These are phyloP conservation scores for Pachyrhizus erosus DNA, from an alignment of 306 rosid genomes.

Conservation along the genomic window DNA sequence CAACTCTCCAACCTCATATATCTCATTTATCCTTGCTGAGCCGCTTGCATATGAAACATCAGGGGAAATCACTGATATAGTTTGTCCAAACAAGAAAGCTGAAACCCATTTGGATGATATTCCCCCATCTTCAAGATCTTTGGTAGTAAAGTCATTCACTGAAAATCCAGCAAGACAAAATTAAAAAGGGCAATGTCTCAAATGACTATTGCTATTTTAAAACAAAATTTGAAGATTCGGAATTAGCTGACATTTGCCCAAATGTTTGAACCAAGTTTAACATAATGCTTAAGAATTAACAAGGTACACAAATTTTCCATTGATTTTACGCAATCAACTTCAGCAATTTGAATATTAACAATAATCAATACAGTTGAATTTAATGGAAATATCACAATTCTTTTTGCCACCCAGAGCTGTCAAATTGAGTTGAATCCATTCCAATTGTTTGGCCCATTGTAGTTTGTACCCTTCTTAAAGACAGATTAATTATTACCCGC, in stretches of 20 bases:
- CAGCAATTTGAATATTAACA: conserved; percentile 12
- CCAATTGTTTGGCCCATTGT: conserved; percentile 14
- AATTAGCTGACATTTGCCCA: conserved; percentile 4
- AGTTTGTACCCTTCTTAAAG: conserved; percentile 15
- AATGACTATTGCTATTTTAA: neutral
- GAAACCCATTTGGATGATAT: conserved; percentile 54
- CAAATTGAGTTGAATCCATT: conserved; percentile 21
- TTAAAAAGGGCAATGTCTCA: conserved; percentile 12
- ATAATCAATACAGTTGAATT: neutral
- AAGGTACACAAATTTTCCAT: conserved; percentile 19
- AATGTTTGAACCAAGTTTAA: conserved; percentile 21
- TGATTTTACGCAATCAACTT: conserved; percentile 31
- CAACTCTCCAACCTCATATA: conserved; percentile 80
- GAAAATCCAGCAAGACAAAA: conserved; percentile 47
- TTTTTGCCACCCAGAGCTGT: neutral
- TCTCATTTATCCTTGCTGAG: conserved; percentile 54
- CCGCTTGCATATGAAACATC: conserved; percentile 69
- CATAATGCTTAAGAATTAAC: conserved; percentile 4
- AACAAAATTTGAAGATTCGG: conserved; percentile 17
- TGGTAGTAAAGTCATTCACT: conserved; percentile 43
- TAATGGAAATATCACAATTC: conserved; percentile 1
- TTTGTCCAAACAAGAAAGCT: conserved; percentile 66
- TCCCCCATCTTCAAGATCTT: conserved; percentile 54
- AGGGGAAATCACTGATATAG: conserved; percentile 60
- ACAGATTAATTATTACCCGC: conserved; percentile 17